Base-by-base conservation (phyloP, 2,329 filamentous ascomycete species). In the Fusarium incarnatum region DNA sequence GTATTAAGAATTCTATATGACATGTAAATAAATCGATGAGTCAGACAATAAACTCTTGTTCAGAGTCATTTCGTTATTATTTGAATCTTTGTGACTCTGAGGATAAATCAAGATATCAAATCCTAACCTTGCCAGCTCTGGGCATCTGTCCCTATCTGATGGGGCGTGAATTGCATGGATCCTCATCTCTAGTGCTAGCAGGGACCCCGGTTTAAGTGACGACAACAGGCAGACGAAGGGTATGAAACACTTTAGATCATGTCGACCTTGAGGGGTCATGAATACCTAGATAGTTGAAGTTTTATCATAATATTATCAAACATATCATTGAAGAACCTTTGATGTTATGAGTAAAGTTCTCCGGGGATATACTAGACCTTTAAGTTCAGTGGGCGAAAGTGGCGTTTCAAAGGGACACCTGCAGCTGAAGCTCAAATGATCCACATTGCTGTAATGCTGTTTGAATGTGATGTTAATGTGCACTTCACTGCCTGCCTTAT, bases 121-220 rank as follows among this genome's bases (percentile, higher is more conserved):
- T 50, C 28, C 22, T 34, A 28, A 30, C 27, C 22, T 55, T 37
- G 20, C 20, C 13, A n/a, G 23, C 25, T 27, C 45, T 60, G 47
- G 40, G 46, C 56, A 59, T 46, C 53, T 62, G 47, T 30, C 59
- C 59, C 60, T 64, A 71, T 61, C 72, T 73, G 56, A 60, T 47
- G 34, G 32, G 63, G 64, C 64, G 60, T 71, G 69, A 68, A 72
- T 56, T 58, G 50, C 54, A 59, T 72, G 68, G 68, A 56, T 56
- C 56, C 53, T 56, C 30, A 27, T 48, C 25, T 46, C 49, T 54
- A 40, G 57, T 64, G 54, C 67, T 60, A 68, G 66, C 67, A 71
- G 64, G 68, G 68, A 68, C 68, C 68, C 68, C 45, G 49, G 64
- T 71, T 71, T 61, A 65, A 62, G 68, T 71, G 68, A 71, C 64